Evolutionary conservation across 2,329 filamentous ascomycete genomes (phyloP).

Genomic region (Aspergillus hiratsukae): DNA sequence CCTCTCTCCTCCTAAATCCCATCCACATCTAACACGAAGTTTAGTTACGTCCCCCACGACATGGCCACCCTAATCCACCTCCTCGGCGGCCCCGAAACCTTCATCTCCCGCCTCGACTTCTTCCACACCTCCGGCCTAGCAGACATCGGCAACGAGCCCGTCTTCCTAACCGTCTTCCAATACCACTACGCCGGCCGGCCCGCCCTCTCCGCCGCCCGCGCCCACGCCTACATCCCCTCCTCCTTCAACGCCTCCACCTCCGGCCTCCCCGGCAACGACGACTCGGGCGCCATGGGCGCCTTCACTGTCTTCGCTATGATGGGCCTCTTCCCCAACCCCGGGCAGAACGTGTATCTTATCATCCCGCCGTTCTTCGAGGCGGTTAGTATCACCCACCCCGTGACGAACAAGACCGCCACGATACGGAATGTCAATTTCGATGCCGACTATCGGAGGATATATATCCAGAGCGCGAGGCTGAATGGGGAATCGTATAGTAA

Average conservation of each 20-base stretch:
- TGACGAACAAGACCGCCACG: conserved; percentile 57
- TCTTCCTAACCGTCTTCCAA: conserved; percentile 61
- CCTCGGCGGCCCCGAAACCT: conserved; percentile 55
- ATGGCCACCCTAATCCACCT: conserved; percentile 52
- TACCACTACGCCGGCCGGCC: conserved; percentile 67
- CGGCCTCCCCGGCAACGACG: conserved; percentile 65
- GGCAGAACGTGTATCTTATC: conserved; percentile 65
- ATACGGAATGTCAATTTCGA: conserved; percentile 59
- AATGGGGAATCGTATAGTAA: conserved; percentile 56
- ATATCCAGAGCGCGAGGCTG: conserved; percentile 63
- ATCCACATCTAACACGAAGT: conserved; percentile 27
- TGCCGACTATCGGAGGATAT: conserved; percentile 51
- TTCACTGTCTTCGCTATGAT: conserved; percentile 65
- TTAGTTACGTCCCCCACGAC: conserved; percentile 51
- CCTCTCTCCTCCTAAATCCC: no score
- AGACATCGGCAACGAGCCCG: conserved; percentile 63
- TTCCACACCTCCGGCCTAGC: conserved; percentile 60
- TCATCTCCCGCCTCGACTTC: conserved; percentile 58
- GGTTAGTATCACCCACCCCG: conserved; percentile 53
- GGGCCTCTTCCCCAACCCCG: conserved; percentile 64
- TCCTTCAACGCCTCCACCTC: conserved; percentile 54
- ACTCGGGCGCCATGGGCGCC: conserved; percentile 64
- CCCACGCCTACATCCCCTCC: conserved; percentile 60
- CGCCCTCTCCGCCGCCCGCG: conserved; percentile 45
- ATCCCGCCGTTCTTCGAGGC: conserved; percentile 61